These are phyloP conservation scores for Neurospora terricola DNA, from an alignment of 495 filamentous ascomycete species.

Conservation along the genomic window DNA sequence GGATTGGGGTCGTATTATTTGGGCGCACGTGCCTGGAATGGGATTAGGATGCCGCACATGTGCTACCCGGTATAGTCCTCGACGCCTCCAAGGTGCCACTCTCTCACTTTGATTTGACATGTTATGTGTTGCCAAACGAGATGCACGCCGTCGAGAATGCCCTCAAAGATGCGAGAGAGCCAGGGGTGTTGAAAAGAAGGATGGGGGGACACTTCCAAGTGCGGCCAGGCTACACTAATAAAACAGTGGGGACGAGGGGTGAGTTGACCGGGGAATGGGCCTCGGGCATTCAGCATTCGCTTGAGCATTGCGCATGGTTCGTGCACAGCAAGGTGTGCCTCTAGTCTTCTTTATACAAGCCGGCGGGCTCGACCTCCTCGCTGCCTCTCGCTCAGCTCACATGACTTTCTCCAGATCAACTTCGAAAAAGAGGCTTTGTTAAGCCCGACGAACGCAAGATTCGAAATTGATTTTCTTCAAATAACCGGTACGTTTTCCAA, in stretches of 20 bases:
- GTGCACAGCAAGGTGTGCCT: conserved; percentile 8
- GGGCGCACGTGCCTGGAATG: not conserved
- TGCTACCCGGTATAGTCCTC: not conserved
- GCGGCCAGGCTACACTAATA: not conserved
- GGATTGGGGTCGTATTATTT: not conserved
- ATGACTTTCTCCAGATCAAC: conserved; percentile 23
- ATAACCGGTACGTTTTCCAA: conserved; percentile 14
- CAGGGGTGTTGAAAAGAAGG: not conserved
- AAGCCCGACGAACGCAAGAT: not conserved
- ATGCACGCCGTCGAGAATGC: not conserved
- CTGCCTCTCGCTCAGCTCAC: conserved; percentile 20
- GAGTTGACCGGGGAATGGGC: not conserved
- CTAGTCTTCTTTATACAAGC: conserved; percentile 10
- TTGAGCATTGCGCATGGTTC: conserved; percentile 8
- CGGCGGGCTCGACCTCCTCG: not conserved
- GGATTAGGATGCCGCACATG: not conserved
- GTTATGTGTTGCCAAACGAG: not conserved
- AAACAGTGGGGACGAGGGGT: not conserved
- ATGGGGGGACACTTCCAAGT: not conserved
- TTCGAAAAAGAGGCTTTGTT: conserved; percentile 2
- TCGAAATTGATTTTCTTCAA: not conserved
- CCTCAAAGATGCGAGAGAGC: not conserved
- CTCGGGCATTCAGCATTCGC: not conserved
- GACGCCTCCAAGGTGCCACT: not conserved
- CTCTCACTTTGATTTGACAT: not conserved